These are phyloP conservation scores for Fagopyrum homotropicum DNA, from an alignment of 148 eudicot genomes.

Conservation along the genomic window DNA sequence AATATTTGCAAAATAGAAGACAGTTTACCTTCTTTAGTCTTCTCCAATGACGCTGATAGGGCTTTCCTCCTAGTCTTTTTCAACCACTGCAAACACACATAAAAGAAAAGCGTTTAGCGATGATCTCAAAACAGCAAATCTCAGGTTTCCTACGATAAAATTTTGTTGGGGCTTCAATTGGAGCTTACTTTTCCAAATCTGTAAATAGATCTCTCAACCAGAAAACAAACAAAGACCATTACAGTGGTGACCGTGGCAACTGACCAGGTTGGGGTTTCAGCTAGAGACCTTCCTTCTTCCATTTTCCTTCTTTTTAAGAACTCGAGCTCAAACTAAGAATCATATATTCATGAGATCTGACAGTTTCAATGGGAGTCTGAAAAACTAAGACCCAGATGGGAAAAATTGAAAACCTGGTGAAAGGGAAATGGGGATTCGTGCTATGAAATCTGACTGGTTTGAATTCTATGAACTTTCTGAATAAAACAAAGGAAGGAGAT, in stretches of 20 bases:
- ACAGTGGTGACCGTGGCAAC: constrained; percentile 90
- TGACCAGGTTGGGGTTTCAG: constrained; percentile 97
- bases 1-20: background rate
- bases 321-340: background rate
- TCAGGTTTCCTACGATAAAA: background rate
- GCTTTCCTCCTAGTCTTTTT: constrained; percentile 94
- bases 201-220: constrained; percentile 78
- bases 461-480: background rate
- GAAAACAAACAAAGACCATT: constrained; percentile 82
- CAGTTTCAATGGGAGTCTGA: background rate
- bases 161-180: background rate
- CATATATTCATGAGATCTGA: background rate
- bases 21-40: constrained; percentile 79
- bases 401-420: background rate
- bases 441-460: background rate
- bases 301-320: constrained; percentile 21
- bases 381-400: background rate
- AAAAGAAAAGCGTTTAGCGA: background rate
- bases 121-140: background rate
- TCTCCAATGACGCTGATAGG: constrained; percentile 82
- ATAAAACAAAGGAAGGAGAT: background rate
- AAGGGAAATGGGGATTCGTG: background rate
- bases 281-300: constrained; percentile 86
- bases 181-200: constrained; percentile 79
- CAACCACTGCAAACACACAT: constrained; percentile 60